These are phyloP conservation scores for Cercospora sp. DNA, from an alignment of 2,329 filamentous ascomycete genomes.

Conservation along the genomic window DNA sequence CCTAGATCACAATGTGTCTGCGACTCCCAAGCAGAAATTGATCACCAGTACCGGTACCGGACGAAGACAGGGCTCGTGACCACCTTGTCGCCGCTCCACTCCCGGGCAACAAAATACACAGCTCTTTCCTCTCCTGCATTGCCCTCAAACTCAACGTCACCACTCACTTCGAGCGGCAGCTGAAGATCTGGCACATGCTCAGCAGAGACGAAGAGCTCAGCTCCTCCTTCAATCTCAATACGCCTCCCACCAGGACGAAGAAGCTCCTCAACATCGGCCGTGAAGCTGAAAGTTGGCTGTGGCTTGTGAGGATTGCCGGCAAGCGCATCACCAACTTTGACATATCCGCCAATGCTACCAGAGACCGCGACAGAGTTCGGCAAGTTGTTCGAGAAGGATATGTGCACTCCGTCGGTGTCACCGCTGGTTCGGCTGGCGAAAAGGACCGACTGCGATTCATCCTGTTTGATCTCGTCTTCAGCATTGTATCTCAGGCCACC, in stretches of 20 bases:
- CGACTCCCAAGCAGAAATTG: no score
- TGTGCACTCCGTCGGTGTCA: conserved; percentile 12
- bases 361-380: neutral
- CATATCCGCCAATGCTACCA: conserved; percentile 2
- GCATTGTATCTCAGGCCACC: conserved; percentile 10
- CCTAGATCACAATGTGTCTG: no score
- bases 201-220: conserved; percentile 5
- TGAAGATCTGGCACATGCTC: neutral
- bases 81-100: neutral
- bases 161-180: neutral
- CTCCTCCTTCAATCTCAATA: neutral
- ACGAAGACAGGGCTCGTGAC: neutral
- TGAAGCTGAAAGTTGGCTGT: conserved; percentile 7
- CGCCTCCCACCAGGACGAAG: neutral
- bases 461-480: conserved; percentile 2
- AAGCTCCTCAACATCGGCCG: neutral
- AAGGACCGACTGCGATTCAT: neutral
- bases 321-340: conserved; percentile 9
- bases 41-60: neutral
- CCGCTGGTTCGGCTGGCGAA: conserved; percentile 15
- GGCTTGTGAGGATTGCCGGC: neutral
- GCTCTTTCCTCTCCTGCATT: neutral
- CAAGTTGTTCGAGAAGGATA: neutral
- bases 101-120: neutral
- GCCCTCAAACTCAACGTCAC: neutral